Percentiles rank a stretch among this genome's conserved stretches.
Evolutionary conservation across 257 asterid genomes (phyloP).

Genomic region (Anisodus tanguticus): DNA sequence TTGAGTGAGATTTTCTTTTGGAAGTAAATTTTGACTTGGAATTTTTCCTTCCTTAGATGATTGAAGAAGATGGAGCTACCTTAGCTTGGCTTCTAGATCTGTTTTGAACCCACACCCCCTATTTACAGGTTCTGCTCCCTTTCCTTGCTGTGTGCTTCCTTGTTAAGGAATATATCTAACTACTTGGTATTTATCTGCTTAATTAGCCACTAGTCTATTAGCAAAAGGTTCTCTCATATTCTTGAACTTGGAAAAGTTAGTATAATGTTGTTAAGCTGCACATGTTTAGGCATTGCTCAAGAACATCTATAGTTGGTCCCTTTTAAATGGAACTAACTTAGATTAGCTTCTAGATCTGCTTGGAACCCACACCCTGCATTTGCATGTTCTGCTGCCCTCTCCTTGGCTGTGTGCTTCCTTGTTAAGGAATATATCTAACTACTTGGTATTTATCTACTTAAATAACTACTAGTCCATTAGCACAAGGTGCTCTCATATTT

Average conservation of each 20-base stretch:
- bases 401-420: constrained; percentile 1
- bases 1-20: not conserved
- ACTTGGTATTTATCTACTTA: constrained; percentile 14
- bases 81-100: constrained; percentile 5
- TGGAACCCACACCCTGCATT: not conserved
- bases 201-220: constrained; percentile 4
- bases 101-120: not conserved
- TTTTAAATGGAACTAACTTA: not conserved
- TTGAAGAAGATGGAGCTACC: not conserved
- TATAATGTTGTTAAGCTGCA: not conserved
- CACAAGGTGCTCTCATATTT: constrained; percentile 13
- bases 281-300: not conserved
- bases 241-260: constrained; percentile 11
- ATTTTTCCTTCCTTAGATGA: not conserved
- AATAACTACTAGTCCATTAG: not conserved
- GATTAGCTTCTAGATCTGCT: constrained; percentile 2
- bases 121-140: constrained; percentile 5
- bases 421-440: not conserved
- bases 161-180: not conserved
- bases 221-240: constrained; percentile 6
- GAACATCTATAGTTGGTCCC: not conserved
- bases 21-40: not conserved
- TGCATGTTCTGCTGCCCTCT: not conserved
- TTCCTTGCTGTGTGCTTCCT: constrained; percentile 3
- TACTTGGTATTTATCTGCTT: constrained; percentile 14